Conservation (phyloP, 2,329 filamentous ascomycete genomes). For the Alternaria panax region DNA sequence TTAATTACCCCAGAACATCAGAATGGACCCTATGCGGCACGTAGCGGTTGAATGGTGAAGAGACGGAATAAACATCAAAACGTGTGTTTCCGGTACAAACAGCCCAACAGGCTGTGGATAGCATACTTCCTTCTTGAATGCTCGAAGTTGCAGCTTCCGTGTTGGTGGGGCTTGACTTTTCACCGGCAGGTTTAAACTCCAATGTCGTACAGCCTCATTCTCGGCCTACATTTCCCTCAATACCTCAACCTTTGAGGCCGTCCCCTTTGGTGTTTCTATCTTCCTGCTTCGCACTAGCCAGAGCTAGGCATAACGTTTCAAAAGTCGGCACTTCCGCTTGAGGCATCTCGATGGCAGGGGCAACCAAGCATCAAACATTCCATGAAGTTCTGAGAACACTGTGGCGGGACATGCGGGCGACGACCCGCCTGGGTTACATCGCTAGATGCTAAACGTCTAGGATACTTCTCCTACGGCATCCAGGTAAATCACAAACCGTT, state of each 20-base stretch:
- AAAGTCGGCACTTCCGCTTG: constrained; percentile 1
- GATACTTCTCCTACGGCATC: constrained; percentile 23
- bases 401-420: constrained; percentile 25
- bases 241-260: background rate
- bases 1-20: background rate
- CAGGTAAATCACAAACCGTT: constrained; percentile 14
- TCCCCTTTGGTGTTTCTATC: background rate
- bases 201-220: background rate
- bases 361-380: constrained; percentile 10
- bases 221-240: background rate
- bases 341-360: constrained; percentile 12
- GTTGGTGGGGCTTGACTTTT: background rate
- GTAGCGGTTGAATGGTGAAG: background rate
- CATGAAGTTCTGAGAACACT: background rate
- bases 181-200: background rate
- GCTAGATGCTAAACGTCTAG: constrained; percentile 35
- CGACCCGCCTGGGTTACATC: constrained; percentile 7
- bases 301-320: background rate
- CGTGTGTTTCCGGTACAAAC: background rate
- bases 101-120: background rate
- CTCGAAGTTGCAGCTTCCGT: background rate
- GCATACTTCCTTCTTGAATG: background rate
- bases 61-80: background rate
- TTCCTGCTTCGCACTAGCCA: background rate
- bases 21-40: background rate